Percentiles rank a stretch among this genome's conserved stretches.
Conservation (phyloP, 768 basidiomycete genomes). For the Crepidotus variabilis region DNA sequence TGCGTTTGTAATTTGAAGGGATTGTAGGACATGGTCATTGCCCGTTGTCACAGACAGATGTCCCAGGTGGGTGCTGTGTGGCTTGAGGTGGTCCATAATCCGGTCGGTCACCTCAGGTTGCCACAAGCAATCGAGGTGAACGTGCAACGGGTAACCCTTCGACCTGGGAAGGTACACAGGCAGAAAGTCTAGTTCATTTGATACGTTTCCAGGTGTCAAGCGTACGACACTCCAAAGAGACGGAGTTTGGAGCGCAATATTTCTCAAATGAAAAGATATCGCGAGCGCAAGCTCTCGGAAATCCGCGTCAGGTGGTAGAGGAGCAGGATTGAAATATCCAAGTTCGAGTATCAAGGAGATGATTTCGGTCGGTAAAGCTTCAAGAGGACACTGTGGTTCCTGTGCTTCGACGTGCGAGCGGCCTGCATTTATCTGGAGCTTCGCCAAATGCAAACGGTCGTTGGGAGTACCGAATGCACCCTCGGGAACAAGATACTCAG, state of each 20-base stretch:
- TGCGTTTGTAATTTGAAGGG: slow-evolving; percentile 15
- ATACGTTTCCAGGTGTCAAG: slow-evolving; percentile 21
- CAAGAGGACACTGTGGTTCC: slow-evolving; percentile 13
- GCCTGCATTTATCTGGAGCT: slow-evolving; percentile 1
- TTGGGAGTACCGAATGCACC: not conserved
- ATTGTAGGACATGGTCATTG: slow-evolving; percentile 19
- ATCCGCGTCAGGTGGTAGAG: slow-evolving; percentile 7
- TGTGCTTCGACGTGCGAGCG: not conserved
- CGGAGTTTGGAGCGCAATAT: slow-evolving; percentile 22
- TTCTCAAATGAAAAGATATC: slow-evolving; percentile 21
- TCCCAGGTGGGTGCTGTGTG: slow-evolving; percentile 25
- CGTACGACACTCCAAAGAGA: slow-evolving; percentile 29
- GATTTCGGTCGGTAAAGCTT: slow-evolving; percentile 25
- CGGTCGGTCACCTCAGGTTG: slow-evolving; percentile 13
- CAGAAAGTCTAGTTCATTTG: slow-evolving; percentile 16
- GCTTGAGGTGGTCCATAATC: slow-evolving; percentile 21
- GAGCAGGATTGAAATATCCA: slow-evolving; percentile 17
- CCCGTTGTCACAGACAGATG: slow-evolving; percentile 21
- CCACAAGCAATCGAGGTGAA: slow-evolving; percentile 28
- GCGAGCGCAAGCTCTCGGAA: slow-evolving; percentile 15
- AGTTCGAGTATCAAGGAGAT: slow-evolving; percentile 25
- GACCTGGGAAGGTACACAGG: slow-evolving; percentile 23
- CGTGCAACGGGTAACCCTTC: slow-evolving; percentile 24
- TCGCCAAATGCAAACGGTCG: slow-evolving; percentile 2
- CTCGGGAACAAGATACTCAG: not conserved